phyloP scores from a whole-genome alignment of 1,139 yeast genomes.

The Saccharomycopsis crataegensis region DNA sequence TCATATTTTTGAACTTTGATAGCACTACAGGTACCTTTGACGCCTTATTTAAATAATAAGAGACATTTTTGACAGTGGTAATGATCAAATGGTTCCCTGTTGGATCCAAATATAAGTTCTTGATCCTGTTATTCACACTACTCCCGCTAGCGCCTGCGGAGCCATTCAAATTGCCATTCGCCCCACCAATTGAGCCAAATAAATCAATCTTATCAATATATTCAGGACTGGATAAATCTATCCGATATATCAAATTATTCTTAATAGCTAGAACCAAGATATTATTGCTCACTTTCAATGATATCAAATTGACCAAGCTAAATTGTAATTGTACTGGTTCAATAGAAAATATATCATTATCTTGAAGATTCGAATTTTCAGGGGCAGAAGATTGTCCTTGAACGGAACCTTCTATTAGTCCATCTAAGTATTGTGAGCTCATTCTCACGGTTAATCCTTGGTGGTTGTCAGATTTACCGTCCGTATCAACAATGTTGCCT shows the following conservation, averaged over 20 bases:
- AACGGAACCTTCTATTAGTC: not conserved
- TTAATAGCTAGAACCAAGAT: slow-evolving; percentile 40
- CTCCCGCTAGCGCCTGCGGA: slow-evolving; percentile 21
- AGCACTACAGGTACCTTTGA: slow-evolving; percentile 33
- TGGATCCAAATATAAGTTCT: slow-evolving; percentile 38
- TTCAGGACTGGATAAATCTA: slow-evolving; percentile 49
- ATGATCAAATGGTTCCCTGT: slow-evolving; percentile 43
- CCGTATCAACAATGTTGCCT: no score
- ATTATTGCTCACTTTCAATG: slow-evolving; percentile 41
- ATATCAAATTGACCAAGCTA: slow-evolving; percentile 35
- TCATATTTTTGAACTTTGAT: slow-evolving; percentile 35
- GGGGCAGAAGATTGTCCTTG: no score
- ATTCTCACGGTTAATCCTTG: no score
- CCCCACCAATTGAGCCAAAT: slow-evolving; percentile 22
- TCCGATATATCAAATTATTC: slow-evolving; percentile 40
- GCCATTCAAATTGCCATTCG: slow-evolving; percentile 20
- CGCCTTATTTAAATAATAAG: slow-evolving; percentile 36
- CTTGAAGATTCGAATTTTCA: not conserved
- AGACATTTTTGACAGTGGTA: slow-evolving; percentile 38
- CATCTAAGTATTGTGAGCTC: not conserved
- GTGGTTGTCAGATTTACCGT: no score
- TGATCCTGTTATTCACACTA: slow-evolving; percentile 28
- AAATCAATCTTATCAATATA: slow-evolving; percentile 34
- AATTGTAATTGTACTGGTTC: slow-evolving; percentile 55
- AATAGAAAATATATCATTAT: slow-evolving; percentile 27